Conservation (phyloP, 177 flowering plant genomes). For the Tripterygium wilfordii region DNA sequence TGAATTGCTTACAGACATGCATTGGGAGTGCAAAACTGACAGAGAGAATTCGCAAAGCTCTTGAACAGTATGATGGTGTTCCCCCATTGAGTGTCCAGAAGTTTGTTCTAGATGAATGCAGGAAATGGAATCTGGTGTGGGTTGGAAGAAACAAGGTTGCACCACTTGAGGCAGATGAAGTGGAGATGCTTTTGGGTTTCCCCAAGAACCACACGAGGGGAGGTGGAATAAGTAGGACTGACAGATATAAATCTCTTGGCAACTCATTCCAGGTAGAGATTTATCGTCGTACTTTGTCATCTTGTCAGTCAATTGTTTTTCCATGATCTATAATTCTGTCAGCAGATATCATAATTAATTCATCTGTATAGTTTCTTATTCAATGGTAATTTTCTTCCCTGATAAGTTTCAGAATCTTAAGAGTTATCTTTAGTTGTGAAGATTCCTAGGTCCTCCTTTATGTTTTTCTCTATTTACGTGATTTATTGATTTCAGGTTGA, state of each 20-base stretch:
- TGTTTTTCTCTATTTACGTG: too few species aligned
- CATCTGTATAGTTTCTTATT: too few species aligned
- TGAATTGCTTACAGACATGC: slow-evolving; percentile 74
- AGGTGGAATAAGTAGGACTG: slow-evolving; percentile 84
- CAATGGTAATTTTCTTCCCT: too few species aligned
- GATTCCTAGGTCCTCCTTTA: too few species aligned
- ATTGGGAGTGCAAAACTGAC: slow-evolving; percentile 69
- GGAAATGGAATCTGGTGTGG: slow-evolving; percentile 96
- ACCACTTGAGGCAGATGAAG: slow-evolving; percentile 87
- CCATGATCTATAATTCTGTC: too few species aligned
- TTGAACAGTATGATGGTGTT: slow-evolving; percentile 43
- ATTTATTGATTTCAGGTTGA: slow-evolving; percentile 85
- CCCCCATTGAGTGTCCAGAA: slow-evolving; percentile 59
- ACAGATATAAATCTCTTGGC: slow-evolving; percentile 82
- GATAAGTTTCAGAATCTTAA: too few species aligned
- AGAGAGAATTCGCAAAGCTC: slow-evolving; percentile 62
- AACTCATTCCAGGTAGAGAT: slow-evolving; percentile 85
- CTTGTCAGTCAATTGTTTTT: too few species aligned
- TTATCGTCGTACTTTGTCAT: too few species aligned
- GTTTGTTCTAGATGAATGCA: slow-evolving; percentile 56
- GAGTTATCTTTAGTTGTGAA: too few species aligned
- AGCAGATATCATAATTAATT: too few species aligned
- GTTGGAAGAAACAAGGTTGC: slow-evolving; percentile 86
- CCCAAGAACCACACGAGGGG: slow-evolving; percentile 88
- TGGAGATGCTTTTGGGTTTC: slow-evolving; percentile 74